Percentiles rank a stretch among this genome's conserved stretches.
These are phyloP conservation scores for Sclerotinia borealis DNA, from an alignment of 2,329 filamentous ascomycete species.

Conservation along the genomic window DNA sequence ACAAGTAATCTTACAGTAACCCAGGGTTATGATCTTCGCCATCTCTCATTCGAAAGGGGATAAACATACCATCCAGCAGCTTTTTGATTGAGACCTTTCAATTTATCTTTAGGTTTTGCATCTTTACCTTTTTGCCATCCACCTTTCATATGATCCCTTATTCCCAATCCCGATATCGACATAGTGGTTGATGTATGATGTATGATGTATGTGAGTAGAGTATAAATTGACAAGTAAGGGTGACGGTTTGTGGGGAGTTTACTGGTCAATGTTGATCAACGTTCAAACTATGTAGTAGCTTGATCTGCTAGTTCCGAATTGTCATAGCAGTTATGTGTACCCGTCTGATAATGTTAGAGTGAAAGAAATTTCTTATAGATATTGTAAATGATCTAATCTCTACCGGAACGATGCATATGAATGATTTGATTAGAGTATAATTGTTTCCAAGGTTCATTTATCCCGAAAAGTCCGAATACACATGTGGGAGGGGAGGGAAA, in stretches of 20 bases:
- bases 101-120: constrained; percentile 43
- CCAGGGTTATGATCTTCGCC: not conserved
- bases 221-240: not conserved
- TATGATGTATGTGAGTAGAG: not conserved
- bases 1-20: too few relatives aligned
- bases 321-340: not conserved
- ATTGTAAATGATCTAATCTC: not conserved
- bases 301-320: constrained; percentile 1
- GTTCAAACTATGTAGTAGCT: not conserved
- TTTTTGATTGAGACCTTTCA: constrained; percentile 38
- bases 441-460: not conserved
- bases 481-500: too few relatives aligned
- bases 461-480: not conserved
- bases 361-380: not conserved
- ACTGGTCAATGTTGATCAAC: not conserved
- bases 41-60: not conserved
- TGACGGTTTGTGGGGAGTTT: constrained; percentile 5
- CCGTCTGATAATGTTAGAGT: not conserved
- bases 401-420: not conserved
- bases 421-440: not conserved
- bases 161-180: constrained; percentile 35
- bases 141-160: constrained; percentile 41
- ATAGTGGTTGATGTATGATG: too few relatives aligned
- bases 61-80: constrained; percentile 29
- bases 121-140: constrained; percentile 49